A percentile compares a stretch with the other conserved stretches of the same genome.
Evolutionary conservation across 2,329 filamentous ascomycete species (phyloP).

Genomic region (Epichloe coenophiala): DNA sequence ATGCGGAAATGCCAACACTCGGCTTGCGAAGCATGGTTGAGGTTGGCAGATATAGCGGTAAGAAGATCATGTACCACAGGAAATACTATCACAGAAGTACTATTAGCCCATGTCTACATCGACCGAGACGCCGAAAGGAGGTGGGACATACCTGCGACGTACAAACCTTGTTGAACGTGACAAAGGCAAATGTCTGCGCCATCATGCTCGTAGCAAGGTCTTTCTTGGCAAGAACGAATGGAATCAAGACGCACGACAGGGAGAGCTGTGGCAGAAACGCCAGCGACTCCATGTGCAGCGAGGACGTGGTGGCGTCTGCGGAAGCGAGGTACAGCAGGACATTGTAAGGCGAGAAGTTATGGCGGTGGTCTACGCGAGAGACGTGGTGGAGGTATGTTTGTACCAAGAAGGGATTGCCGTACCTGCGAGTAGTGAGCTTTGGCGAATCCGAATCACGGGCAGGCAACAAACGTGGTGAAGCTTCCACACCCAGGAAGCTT

Average conservation of each 20-base stretch:
- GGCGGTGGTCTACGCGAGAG: constrained; percentile 84
- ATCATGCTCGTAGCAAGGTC: constrained; percentile 77
- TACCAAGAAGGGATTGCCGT: constrained; percentile 67
- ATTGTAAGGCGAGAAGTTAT: constrained; percentile 98
- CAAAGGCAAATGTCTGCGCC: constrained; percentile 92
- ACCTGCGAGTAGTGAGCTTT: constrained; percentile 30
- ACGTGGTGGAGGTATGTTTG: constrained; percentile 93
- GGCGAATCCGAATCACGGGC: too few species aligned
- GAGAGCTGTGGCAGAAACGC: constrained; percentile 83
- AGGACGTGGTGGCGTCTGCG: constrained; percentile 32
- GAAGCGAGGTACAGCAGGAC: constrained; percentile 79
- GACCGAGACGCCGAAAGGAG: too few species aligned
- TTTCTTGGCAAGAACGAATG: constrained; percentile 63
- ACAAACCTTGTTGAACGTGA: constrained; percentile 97
- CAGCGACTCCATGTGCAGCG: constrained; percentile 53
- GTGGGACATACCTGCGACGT: constrained; percentile 67
- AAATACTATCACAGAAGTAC: constrained; percentile 56
- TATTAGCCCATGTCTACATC: too few species aligned
- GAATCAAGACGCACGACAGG: constrained; percentile 64
- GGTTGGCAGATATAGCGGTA: constrained; percentile 76
- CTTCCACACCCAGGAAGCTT: not conserved
- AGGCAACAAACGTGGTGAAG: not conserved
- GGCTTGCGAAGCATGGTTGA: constrained; percentile 57
- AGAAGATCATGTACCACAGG: constrained; percentile 90
- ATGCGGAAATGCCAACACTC: constrained; percentile 47